A percentile compares a stretch with the other conserved stretches of the same genome.
Conservation (phyloP, 495 filamentous ascomycete species). For the Neurospora sp. region DNA sequence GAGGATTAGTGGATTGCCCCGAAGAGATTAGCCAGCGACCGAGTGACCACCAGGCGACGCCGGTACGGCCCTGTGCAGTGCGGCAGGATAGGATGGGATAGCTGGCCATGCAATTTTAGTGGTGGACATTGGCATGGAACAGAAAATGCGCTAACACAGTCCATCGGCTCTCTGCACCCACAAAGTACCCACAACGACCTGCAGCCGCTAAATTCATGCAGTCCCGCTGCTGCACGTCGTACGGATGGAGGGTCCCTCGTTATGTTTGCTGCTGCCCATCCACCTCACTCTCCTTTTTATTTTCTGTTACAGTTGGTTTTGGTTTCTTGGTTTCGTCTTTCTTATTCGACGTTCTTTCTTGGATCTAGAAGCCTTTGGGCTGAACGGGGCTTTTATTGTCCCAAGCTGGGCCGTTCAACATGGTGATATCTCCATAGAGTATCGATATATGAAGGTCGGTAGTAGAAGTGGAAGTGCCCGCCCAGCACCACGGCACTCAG, state of each 20-base stretch:
- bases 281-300: neutral
- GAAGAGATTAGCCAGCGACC: slow-evolving; percentile 28
- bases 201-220: slow-evolving; percentile 13
- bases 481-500: neutral
- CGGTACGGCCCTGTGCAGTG: slow-evolving; percentile 1
- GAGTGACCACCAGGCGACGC: slow-evolving; percentile 5
- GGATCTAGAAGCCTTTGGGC: neutral
- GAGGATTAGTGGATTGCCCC: slow-evolving; percentile 22
- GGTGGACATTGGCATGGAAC: neutral
- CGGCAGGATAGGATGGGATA: slow-evolving; percentile 10
- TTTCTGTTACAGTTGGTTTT: neutral
- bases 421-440: neutral
- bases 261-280: slow-evolving; percentile 2
- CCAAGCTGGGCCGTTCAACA: neutral
- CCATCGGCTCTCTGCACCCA: slow-evolving; percentile 7
- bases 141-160: slow-evolving; percentile 10
- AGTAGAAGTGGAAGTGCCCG: neutral
- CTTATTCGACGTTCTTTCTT: neutral
- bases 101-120: neutral
- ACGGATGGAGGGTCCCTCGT: neutral
- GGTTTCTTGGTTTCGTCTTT: neutral
- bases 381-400: neutral
- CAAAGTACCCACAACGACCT: slow-evolving; percentile 6
- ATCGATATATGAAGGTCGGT: neutral
- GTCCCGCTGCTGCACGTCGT: slow-evolving; percentile 13